Conservation (phyloP, 768 basidiomycete genomes). For the Boletus edulis region DNA sequence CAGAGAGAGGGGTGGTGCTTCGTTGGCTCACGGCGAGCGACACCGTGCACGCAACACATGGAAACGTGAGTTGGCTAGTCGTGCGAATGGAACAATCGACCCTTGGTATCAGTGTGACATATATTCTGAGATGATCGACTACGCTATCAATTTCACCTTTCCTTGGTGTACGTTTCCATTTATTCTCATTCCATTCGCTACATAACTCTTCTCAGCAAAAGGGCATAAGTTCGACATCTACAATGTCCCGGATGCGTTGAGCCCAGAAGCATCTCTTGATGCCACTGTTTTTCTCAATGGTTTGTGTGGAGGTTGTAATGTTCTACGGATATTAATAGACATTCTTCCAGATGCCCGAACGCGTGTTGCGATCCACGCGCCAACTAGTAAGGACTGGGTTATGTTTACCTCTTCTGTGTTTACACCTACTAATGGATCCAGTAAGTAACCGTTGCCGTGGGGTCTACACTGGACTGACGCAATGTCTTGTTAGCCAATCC, state of each 20-base stretch:
- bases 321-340: background rate
- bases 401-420: too few relatives aligned
- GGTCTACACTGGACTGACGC: background rate
- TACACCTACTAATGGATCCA: too few relatives aligned
- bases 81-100: slow-evolving; percentile 55
- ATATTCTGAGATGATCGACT: slow-evolving; percentile 60
- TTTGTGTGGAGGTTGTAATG: slow-evolving; percentile 29
- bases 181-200: background rate
- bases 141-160: slow-evolving; percentile 65
- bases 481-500: background rate
- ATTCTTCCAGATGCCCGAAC: background rate
- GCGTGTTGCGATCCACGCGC: background rate
- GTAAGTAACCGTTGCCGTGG: too few relatives aligned
- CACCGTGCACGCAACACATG: slow-evolving; percentile 18
- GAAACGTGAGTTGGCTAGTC: slow-evolving; percentile 47
- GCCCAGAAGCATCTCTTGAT: slow-evolving; percentile 46
- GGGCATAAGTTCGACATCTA: slow-evolving; percentile 44
- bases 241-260: slow-evolving; percentile 35
- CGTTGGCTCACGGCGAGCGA: slow-evolving; percentile 17
- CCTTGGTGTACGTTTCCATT: slow-evolving; percentile 43
- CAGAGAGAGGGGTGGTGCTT: background rate
- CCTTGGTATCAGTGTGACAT: slow-evolving; percentile 61
- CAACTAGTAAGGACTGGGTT: background rate
- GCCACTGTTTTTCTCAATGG: slow-evolving; percentile 58
- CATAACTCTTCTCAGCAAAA: background rate